Base-by-base conservation (phyloP, 106 monocot species). In the Gastrodia elata region DNA sequence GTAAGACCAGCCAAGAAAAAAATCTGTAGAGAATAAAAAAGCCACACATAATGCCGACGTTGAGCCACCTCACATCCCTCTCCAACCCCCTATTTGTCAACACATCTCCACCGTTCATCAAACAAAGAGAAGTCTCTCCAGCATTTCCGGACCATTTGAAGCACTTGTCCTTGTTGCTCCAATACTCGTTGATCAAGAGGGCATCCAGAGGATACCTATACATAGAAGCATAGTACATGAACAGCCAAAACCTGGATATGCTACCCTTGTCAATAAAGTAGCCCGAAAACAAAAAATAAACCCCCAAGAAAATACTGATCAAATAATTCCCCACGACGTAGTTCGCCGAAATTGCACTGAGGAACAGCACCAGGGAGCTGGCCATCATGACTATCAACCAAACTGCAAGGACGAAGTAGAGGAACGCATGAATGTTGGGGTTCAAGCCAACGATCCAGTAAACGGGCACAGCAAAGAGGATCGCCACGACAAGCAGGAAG, bases 251-350 rank as follows among this genome's bases (percentile, higher is more conserved):
- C 75, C 76, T 82, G 15, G 93, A 93, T 41, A 93, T 91, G 81
- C 93, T 91, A 11, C 85, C 88, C 70, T 86, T 93, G 4, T 86
- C 86, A 6, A 98, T 92, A 80, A 98, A 98, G 76, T 91, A 98
- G 6, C 96, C 96, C 8, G 96, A 98, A 83, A 98, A 93, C 16
- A 98, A 86, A 77, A 98, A 98, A 91, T 93, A 98, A 14, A 84
- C 68, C 44, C 80, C 90, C 39, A 98, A 42, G 35, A 84, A 90
- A 18, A 82, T 39, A 83, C 86, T 84, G 65, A 98, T 86, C 25
- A 98, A 81, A 5, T 93, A 91, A 64, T 98, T 98, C 16, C 90
- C 97, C 5, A 98, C 75, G n/a, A 98, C 85, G 84, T 88, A 88
- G 61, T 97, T 88, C 0, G 90, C 75, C n/a, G 97, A 86, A 20